phyloP scores from a whole-genome alignment of 2,329 filamentous ascomycete species.

The Ophiostoma sp. region DNA sequence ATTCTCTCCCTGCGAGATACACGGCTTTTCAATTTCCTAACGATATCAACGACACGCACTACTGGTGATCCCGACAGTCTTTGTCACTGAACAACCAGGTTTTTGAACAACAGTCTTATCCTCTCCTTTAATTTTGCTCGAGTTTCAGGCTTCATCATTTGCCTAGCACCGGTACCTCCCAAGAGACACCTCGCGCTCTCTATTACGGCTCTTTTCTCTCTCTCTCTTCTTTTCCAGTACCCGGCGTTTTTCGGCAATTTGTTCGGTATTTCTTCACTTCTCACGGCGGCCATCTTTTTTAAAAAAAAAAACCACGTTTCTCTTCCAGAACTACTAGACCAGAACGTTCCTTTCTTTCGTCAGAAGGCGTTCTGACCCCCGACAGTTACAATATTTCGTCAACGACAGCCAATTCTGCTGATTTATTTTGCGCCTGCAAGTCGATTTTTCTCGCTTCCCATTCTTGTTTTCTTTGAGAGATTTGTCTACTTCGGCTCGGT shows the following conservation, averaged over 20 bases:
- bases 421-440: not conserved
- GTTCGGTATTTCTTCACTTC: not conserved
- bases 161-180: not conserved
- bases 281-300: not conserved
- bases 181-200: not conserved
- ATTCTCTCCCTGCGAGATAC: not conserved
- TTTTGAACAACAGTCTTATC: not conserved
- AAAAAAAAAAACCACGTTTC: not conserved
- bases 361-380: not conserved
- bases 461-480: not conserved
- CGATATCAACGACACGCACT: not conserved
- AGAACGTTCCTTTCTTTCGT: not conserved
- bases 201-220: not conserved
- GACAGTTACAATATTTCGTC: not conserved
- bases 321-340: not conserved
- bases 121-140: not conserved
- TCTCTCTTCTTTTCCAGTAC: not conserved
- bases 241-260: not conserved
- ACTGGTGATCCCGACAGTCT: too few species aligned
- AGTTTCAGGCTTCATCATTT: not conserved
- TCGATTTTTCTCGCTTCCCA: not conserved
- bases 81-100: not conserved
- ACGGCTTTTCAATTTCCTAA: not conserved
- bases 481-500: not conserved
- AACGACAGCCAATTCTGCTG: not conserved